Evolutionary conservation across 305 asterid genomes (phyloP).

Genomic region (Euphrasia arctica): DNA sequence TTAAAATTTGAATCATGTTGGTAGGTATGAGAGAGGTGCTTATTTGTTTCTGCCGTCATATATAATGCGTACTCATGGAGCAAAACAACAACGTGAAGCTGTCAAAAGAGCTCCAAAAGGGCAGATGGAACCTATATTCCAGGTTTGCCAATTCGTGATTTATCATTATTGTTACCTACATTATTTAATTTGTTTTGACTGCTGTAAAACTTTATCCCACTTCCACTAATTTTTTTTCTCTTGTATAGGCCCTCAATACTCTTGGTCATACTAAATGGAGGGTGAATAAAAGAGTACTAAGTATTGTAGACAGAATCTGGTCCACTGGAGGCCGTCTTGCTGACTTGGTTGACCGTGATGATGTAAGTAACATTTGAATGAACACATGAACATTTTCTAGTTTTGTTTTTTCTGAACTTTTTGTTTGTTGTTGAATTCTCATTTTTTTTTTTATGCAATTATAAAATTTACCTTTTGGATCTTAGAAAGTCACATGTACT

Average conservation of each 20-base stretch:
- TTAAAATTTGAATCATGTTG: no score
- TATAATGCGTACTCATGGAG: constrained; percentile 59
- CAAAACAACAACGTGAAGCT: constrained; percentile 84
- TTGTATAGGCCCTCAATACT: constrained; percentile 76
- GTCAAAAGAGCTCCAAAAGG: constrained; percentile 62
- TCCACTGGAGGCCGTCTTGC: constrained; percentile 86
- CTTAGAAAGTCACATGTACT: neutral
- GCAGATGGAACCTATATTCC: constrained; percentile 66
- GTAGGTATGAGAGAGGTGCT: no score
- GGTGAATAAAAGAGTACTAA: constrained; percentile 78
- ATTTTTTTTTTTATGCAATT: constrained; percentile 18
- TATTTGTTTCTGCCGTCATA: no score
- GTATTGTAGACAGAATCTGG: constrained; percentile 88
- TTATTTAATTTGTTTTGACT: neutral
- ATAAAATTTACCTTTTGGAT: neutral
- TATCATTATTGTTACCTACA: constrained; percentile 15
- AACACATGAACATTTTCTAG: constrained; percentile 11
- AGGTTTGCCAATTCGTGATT: constrained; percentile 42
- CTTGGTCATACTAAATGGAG: constrained; percentile 96
- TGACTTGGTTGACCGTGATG: constrained; percentile 85
- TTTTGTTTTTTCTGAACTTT: no score
- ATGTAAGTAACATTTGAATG: constrained; percentile 51
- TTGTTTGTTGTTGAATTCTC: no score
- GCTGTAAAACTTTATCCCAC: neutral
- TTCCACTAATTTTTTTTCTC: constrained; percentile 19